phyloP scores from a whole-genome alignment of 768 basidiomycete species.

The Kwoniella dejecticola region DNA sequence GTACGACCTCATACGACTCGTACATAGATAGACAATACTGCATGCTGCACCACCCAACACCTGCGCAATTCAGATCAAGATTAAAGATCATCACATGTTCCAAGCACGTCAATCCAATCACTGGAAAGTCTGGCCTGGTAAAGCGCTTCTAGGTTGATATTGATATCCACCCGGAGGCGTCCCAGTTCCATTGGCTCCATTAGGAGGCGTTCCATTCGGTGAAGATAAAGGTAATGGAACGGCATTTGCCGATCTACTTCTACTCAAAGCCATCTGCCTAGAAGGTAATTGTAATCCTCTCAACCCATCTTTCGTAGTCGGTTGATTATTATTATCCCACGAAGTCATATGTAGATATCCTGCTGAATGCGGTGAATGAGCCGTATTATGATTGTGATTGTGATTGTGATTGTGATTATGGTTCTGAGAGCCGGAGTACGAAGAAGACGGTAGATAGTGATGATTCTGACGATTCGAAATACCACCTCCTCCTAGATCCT shows the following conservation, averaged over 20 bases:
- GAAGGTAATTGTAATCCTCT: conserved; percentile 42
- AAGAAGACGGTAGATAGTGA: too few relatives aligned
- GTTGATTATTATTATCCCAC: not conserved
- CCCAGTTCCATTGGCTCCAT: too few relatives aligned
- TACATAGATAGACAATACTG: too few relatives aligned
- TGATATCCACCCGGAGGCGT: too few relatives aligned
- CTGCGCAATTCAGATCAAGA: too few relatives aligned
- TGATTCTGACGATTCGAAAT: not conserved
- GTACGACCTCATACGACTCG: too few relatives aligned
- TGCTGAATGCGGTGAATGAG: conserved; percentile 20
- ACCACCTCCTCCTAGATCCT: conserved; percentile 23
- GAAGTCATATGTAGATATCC: conserved; percentile 15
- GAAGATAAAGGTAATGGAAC: conserved; percentile 1
- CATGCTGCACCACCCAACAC: too few relatives aligned
- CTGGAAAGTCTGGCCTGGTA: not conserved
- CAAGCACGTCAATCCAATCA: not conserved
- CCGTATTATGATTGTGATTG: too few relatives aligned
- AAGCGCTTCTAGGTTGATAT: conserved; percentile 5
- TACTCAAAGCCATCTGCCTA: conserved; percentile 34
- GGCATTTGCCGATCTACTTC: conserved; percentile 21
- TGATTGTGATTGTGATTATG: not conserved
- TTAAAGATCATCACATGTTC: not conserved
- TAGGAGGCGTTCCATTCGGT: too few relatives aligned
- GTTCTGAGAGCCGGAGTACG: too few relatives aligned
- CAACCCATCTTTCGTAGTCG: conserved; percentile 26